phyloP scores from a whole-genome alignment of 768 basidiomycete genomes.

The Termitomyces sp. region DNA sequence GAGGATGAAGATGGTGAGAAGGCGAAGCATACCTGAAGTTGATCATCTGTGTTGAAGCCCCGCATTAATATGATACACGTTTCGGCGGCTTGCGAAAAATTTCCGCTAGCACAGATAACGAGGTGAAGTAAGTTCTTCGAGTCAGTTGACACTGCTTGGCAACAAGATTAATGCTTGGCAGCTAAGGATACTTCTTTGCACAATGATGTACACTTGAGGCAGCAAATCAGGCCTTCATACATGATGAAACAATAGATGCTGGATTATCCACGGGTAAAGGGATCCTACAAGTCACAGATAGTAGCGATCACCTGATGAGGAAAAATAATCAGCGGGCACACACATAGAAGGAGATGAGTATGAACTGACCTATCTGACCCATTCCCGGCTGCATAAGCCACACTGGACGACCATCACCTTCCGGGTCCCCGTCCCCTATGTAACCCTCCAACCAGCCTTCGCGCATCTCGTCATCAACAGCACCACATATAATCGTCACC shows the following conservation, averaged over 20 bases:
- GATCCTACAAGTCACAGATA: slow-evolving; percentile 21
- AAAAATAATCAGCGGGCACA: slow-evolving; percentile 5
- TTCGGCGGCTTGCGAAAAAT: background rate
- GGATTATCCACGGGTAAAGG: slow-evolving; percentile 1
- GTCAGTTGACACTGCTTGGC: background rate
- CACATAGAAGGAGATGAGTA: background rate
- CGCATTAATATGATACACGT: background rate
- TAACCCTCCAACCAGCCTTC: slow-evolving; percentile 68
- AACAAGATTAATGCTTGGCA: background rate
- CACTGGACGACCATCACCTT: slow-evolving; percentile 54
- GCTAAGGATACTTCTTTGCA: background rate
- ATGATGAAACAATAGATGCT: background rate
- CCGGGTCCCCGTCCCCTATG: slow-evolving; percentile 40
- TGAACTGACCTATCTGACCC: slow-evolving; percentile 65
- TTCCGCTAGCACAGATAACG: no score
- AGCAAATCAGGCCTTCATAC: slow-evolving; percentile 15
- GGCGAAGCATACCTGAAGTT: background rate
- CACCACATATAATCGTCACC: slow-evolving; percentile 81
- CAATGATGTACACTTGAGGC: background rate
- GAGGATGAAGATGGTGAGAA: background rate
- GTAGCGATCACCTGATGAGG: slow-evolving; percentile 32
- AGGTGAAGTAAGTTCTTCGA: background rate
- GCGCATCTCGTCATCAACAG: slow-evolving; percentile 70
- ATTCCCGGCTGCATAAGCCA: slow-evolving; percentile 87
- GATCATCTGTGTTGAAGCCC: background rate